Percentiles rank a stretch among this genome's conserved stretches.
Conservation (phyloP, 1,284 basidiomycete genomes). For the Gymnopus androsaceus region DNA sequence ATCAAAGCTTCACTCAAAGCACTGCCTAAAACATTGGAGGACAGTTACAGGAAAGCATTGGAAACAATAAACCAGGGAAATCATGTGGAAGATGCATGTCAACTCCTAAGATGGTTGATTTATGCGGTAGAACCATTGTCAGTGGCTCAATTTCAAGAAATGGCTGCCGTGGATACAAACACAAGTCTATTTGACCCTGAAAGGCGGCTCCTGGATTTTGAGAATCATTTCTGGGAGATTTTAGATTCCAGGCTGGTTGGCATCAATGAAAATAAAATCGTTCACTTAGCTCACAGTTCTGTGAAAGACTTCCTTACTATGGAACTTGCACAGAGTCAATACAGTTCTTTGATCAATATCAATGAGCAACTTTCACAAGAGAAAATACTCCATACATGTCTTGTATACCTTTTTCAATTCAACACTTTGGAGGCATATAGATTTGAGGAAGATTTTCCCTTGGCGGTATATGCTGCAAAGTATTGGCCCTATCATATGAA, state of each 20-base stretch:
- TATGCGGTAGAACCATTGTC: background rate
- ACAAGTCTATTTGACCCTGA: background rate
- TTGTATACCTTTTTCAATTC: no score
- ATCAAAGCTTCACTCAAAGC: no score
- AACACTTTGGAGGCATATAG: no score
- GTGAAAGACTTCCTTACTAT: conserved; percentile 1
- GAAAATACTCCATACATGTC: background rate
- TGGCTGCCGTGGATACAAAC: background rate
- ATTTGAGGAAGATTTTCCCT: no score
- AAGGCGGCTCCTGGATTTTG: no score
- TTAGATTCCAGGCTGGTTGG: background rate
- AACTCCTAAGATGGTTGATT: background rate
- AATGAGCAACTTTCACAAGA: background rate
- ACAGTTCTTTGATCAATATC: background rate
- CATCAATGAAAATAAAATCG: background rate
- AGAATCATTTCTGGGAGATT: background rate
- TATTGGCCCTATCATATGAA: background rate
- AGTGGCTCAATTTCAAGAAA: background rate
- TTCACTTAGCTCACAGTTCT: conserved; percentile 4
- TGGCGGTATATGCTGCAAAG: conserved; percentile 1
- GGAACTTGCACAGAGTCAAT: background rate
- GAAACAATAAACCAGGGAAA: background rate
- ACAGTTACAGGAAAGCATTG: background rate
- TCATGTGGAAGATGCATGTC: background rate
- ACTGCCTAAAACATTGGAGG: background rate